Percentiles rank a stretch among this genome's conserved stretches.
These are phyloP conservation scores for Hanseniaspora nectarophila DNA, from an alignment of 805 yeast genomes.

Conservation along the genomic window DNA sequence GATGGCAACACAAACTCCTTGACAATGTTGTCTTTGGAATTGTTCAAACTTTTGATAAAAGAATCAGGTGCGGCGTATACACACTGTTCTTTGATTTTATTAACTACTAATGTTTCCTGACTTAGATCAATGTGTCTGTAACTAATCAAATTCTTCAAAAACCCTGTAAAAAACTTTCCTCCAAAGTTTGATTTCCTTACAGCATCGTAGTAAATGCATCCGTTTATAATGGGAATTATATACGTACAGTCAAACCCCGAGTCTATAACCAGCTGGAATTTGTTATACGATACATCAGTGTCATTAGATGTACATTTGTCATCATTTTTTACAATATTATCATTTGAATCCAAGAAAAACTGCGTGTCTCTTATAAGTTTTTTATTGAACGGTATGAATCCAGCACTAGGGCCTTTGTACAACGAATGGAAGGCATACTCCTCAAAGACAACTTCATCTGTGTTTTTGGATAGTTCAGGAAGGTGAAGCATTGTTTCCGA, in stretches of 20 bases:
- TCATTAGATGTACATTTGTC: background rate
- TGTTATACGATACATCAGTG: conserved; percentile 29
- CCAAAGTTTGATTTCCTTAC: conserved; percentile 72
- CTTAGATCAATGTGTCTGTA: conserved; percentile 86
- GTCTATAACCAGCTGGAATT: conserved; percentile 72
- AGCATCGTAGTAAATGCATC: conserved; percentile 64
- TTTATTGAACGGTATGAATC: conserved; percentile 52
- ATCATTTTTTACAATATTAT: conserved; percentile 5
- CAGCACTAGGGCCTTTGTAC: conserved; percentile 52
- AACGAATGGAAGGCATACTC: conserved; percentile 72
- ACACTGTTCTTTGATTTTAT: conserved; percentile 66
- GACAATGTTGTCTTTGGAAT: conserved; percentile 24
- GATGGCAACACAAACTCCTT: conserved; percentile 75
- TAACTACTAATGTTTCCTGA: conserved; percentile 77
- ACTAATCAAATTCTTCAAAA: conserved; percentile 70
- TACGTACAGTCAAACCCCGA: conserved; percentile 82
- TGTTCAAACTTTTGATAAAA: conserved; percentile 25
- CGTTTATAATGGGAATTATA: conserved; percentile 73
- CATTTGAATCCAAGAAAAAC: conserved; percentile 21
- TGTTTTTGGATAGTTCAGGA: conserved; percentile 68
- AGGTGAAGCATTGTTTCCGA: conserved; percentile 75
- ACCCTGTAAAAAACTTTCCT: conserved; percentile 74
- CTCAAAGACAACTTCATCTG: conserved; percentile 87
- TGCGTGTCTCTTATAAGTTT: conserved; percentile 11
- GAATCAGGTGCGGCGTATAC: conserved; percentile 39